Conservation (phyloP, 225 moss, liverwort and hornwort species). For the Ulota crispa region DNA sequence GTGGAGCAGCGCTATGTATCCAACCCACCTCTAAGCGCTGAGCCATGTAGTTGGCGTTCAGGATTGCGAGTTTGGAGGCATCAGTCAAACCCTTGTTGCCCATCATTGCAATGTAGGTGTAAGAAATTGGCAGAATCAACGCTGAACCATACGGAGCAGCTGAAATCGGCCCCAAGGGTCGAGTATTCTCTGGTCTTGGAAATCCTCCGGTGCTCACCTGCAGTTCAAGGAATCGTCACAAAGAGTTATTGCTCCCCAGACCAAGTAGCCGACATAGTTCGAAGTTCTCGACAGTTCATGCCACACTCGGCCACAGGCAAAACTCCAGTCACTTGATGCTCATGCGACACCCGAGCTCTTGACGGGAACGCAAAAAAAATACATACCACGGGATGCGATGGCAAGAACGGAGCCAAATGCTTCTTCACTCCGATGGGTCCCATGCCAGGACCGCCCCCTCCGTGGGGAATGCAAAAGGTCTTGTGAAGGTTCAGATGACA, state of each 20-base stretch:
- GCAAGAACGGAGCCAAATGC: constrained; percentile 93
- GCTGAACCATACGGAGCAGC: constrained; percentile 98
- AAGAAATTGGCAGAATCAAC: constrained; percentile 94
- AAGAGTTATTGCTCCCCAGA: not conserved
- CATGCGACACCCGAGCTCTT: not conserved
- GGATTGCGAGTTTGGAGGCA: constrained; percentile 89
- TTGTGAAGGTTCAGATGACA: constrained; percentile 98
- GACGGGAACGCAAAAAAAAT: not conserved
- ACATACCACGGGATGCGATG: constrained; percentile 91
- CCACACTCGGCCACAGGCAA: not conserved
- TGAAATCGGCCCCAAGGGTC: constrained; percentile 79
- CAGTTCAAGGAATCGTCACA: constrained; percentile 5
- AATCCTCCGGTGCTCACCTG: constrained; percentile 84
- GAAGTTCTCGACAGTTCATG: not conserved
- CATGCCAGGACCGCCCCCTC: constrained; percentile 99
- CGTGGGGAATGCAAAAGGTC: constrained; percentile 98
- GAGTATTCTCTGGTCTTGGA: constrained; percentile 66
- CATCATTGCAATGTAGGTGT: constrained; percentile 89
- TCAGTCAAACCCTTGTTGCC: constrained; percentile 86
- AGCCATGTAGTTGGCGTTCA: constrained; percentile 99
- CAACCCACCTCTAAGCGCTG: constrained; percentile 73
- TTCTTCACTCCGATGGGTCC: constrained; percentile 99
- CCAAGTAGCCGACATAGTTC: not conserved
- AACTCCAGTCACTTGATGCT: not conserved
- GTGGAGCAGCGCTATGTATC: not conserved